Percentiles rank a stretch among this genome's conserved stretches.
These are phyloP conservation scores for Lecanicillium sp. DNA, from an alignment of 2,329 filamentous ascomycete genomes.

Conservation along the genomic window DNA sequence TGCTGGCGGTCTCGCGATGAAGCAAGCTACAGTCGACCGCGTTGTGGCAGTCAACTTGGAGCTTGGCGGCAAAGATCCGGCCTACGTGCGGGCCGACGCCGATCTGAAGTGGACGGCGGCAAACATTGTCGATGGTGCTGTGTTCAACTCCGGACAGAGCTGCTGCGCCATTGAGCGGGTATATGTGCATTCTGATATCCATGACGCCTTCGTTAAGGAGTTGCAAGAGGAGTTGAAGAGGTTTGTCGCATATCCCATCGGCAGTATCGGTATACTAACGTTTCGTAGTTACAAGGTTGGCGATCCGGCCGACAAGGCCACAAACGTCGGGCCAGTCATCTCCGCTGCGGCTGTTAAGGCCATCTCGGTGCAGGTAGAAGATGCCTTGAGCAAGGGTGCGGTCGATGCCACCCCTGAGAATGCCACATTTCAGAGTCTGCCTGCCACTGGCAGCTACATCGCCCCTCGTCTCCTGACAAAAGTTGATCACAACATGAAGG, in stretches of 20 bases:
- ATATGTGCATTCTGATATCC: slow-evolving; percentile 78
- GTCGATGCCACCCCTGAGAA: slow-evolving; percentile 79
- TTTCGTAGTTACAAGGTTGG: slow-evolving; percentile 63
- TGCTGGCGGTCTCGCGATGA: slow-evolving; percentile 76
- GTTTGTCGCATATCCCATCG: not conserved
- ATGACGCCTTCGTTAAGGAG: slow-evolving; percentile 74
- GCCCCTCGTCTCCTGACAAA: slow-evolving; percentile 73
- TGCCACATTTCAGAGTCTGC: slow-evolving; percentile 63
- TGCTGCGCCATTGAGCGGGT: slow-evolving; percentile 90
- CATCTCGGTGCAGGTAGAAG: slow-evolving; percentile 71
- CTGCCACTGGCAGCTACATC: slow-evolving; percentile 75
- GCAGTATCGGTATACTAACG: not conserved
- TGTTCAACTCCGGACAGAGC: slow-evolving; percentile 96
- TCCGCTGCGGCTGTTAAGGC: slow-evolving; percentile 69
- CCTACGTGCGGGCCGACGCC: slow-evolving; percentile 79
- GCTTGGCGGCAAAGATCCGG: slow-evolving; percentile 90
- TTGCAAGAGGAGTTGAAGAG: slow-evolving; percentile 71
- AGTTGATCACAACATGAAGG: slow-evolving; percentile 73
- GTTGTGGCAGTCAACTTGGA: slow-evolving; percentile 83
- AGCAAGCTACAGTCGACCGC: slow-evolving; percentile 74
- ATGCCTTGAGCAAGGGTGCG: slow-evolving; percentile 77
- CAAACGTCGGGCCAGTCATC: slow-evolving; percentile 82
- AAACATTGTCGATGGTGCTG: slow-evolving; percentile 86
- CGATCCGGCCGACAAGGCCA: slow-evolving; percentile 70
- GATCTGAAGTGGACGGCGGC: slow-evolving; percentile 85